Percentiles rank a stretch among this genome's conserved stretches.
Evolutionary conservation across 2,329 filamentous ascomycete species (phyloP).

Genomic region (Didymella keratinophila): DNA sequence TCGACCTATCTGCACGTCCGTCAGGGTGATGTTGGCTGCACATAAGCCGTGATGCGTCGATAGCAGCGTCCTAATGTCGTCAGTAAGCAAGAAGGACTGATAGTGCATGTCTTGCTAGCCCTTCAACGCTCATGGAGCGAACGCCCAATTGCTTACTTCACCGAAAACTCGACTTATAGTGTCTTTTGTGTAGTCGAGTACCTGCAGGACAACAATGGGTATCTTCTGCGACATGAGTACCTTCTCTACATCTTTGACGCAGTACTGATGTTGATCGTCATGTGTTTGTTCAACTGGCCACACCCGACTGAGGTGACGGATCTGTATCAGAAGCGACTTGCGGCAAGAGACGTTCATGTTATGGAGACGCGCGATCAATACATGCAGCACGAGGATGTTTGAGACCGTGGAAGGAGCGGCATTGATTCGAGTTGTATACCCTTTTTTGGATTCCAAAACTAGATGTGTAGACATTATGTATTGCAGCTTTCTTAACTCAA

Average conservation of each 20-base stretch:
- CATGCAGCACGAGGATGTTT: neutral
- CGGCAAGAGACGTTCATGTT: neutral
- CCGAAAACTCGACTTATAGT: too few species aligned
- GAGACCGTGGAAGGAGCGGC: neutral
- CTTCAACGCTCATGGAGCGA: neutral
- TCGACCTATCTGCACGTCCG: neutral
- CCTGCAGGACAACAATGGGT: slow-evolving; percentile 54
- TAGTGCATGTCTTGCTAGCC: too few species aligned
- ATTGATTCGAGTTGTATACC: neutral
- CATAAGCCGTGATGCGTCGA: too few species aligned
- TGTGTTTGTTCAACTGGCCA: slow-evolving; percentile 48
- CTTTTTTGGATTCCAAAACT: neutral
- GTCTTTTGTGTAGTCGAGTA: slow-evolving; percentile 62
- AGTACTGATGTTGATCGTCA: slow-evolving; percentile 52
- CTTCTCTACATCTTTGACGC: slow-evolving; percentile 59
- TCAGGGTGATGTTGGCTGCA: neutral
- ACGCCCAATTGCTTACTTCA: too few species aligned
- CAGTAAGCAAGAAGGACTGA: too few species aligned
- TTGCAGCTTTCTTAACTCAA: neutral
- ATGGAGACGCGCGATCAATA: neutral
- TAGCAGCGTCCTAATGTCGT: too few species aligned
- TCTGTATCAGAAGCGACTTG: slow-evolving; percentile 6
- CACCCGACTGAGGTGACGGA: slow-evolving; percentile 43
- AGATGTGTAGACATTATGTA: neutral
- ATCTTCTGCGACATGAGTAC: slow-evolving; percentile 53